Evolutionary conservation across 495 filamentous ascomycete species (phyloP), one percentile per base, ranked within the genome.

Genomic region (Annulohypoxylon stygium): DNA sequence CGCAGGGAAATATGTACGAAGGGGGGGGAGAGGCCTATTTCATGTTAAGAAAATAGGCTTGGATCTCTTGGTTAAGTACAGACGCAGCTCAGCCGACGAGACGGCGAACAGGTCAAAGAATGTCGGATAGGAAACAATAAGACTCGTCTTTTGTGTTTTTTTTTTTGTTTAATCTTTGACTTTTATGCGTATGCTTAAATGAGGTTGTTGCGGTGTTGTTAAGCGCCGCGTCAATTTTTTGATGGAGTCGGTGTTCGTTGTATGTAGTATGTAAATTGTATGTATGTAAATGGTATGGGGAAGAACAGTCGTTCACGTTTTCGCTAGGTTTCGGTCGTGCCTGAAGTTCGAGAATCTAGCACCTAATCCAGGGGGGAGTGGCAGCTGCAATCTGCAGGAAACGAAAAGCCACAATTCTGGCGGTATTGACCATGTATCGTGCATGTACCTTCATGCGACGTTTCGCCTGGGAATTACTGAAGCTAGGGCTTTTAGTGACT

Each of bases 51-150:
- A 67, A 65, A 54, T 54, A 65, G 53, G 48, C 59, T 10, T 63
- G 23, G 41, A 30, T 30, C 30, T 50, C 26, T 51, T 48, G 25
- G 41, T 59, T 60, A 41, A 34, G 47, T 59, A 60, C 47, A 67
- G 74, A 78, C 74, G 36, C 77, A 74, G 77, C 69, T 73, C 73
- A 48, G 71, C 77, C 77, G 73, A 73, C 47, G 50, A 51, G 39
- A 73, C 77, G 77, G 75, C 75, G 77, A 73, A 70, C 75, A 70
- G 70, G 77, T 66, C 75, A 69, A 74, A 54, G 62, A 58, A 76
- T 67, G 63, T 64, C n/a, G 37, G 16, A 43, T 25, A 23, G 26
- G 11, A 37, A 64, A 73, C 70, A 73, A 73, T 73, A 73, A 61
- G 34, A 58, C 59, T 70, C 55, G 41, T 62, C 39, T 6, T 6